Base-by-base conservation (phyloP, 352 stramenopile species). In the Phytophthora boehmeriae region DNA sequence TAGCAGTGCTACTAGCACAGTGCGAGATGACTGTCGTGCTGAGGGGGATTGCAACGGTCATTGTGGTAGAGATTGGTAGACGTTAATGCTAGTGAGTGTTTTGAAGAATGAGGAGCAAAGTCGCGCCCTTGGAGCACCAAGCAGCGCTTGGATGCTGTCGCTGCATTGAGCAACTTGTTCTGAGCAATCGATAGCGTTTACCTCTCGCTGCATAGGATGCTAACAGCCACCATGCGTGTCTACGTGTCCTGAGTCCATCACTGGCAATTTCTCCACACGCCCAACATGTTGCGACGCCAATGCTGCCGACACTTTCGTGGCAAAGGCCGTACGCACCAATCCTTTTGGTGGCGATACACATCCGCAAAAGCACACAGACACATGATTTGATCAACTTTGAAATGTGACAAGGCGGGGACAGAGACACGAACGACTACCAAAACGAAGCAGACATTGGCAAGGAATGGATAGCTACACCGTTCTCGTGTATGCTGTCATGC, bases 161-260 rank as follows among this genome's bases (percentile, higher is more conserved):
- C 34, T 39, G 34, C 34, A 11, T 39, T 39, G 34, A 13, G 34
- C 34, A 39, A 4, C 34, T 17, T 9, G 8, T 13, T 39, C 34
- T 39, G 34, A 39, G 34, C 34, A 39, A 39, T 39, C 34, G 34
- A 39, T 9, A 4, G 14, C 8, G 14, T 17, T 17, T 39, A 17
- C 10, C 34, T 39, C 34, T 39, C 34, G 34, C 34, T 39, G 34
- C 34, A 39, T 39, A 39, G 34, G 14, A 13, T 16, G 9, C 34
- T 17, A 44, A 49, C 35, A 38, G 51, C 17, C 36, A 59, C 19
- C n/a, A 14, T 46, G 55, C 55, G 35, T 63, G 25, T 63, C 55
- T 63, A 56, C 46, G 34, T 39, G 34, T 9, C 34, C 34, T 9
- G 34, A 39, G 34, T 39, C 34, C 34, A n/a, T 39, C 34, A 39